Percentiles rank a stretch among this genome's conserved stretches.
Conservation (phyloP, 768 basidiomycete species). For the Symmetrospora coprosmae region DNA sequence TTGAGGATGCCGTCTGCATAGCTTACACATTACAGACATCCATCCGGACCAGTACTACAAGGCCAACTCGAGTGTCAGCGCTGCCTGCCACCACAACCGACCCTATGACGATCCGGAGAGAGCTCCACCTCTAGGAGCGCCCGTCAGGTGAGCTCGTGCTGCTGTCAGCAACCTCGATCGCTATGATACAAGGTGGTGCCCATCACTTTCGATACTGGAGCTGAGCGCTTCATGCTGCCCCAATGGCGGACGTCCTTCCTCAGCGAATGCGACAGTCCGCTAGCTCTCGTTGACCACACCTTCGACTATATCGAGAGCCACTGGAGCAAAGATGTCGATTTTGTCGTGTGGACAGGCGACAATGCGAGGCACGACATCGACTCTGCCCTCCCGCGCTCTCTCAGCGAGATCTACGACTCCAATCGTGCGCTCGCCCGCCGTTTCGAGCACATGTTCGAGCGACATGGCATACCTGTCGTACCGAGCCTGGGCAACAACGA, state of each 20-base stretch:
- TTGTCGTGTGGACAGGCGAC: conserved; percentile 59
- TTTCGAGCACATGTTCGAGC: conserved; percentile 61
- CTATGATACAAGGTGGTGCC: too few relatives aligned
- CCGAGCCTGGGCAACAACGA: conserved; percentile 84
- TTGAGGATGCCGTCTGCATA: too few relatives aligned
- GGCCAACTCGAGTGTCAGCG: conserved; percentile 44
- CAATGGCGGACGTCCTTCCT: neutral
- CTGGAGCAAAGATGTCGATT: conserved; percentile 74
- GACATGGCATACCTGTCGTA: conserved; percentile 53
- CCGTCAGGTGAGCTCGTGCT: conserved; percentile 48
- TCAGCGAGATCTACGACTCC: conserved; percentile 59
- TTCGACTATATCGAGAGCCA: conserved; percentile 63
- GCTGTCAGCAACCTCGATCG: neutral
- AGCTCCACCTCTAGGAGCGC: conserved; percentile 54
- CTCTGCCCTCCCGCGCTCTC: conserved; percentile 60
- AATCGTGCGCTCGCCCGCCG: conserved; percentile 53
- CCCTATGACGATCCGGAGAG: conserved; percentile 34
- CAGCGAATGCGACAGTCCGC: conserved; percentile 69
- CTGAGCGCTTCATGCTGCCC: neutral
- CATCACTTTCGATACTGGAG: too few relatives aligned
- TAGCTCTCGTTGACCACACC: conserved; percentile 62
- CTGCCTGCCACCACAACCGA: conserved; percentile 49
- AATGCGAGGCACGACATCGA: conserved; percentile 62
- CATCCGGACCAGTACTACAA: conserved; percentile 63
- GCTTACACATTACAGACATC: conserved; percentile 65